These are phyloP conservation scores for Circinella minor DNA, from an alignment of 371 early-diverging fungal species.

Conservation along the genomic window DNA sequence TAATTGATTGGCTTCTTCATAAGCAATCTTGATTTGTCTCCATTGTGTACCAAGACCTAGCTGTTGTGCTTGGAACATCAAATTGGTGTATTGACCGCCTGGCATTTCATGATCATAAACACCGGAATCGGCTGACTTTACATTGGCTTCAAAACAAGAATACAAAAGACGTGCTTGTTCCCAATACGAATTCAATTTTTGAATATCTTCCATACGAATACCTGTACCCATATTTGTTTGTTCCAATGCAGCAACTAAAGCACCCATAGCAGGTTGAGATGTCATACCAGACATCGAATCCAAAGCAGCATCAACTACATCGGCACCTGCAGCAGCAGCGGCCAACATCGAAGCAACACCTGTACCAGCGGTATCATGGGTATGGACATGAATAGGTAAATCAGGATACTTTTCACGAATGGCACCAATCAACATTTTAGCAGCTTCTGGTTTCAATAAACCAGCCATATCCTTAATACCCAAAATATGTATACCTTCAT, in stretches of 20 bases:
- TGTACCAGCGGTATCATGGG: slow-evolving; percentile 96
- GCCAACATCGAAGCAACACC: slow-evolving; percentile 95
- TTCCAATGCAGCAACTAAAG: slow-evolving; percentile 84
- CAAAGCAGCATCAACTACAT: slow-evolving; percentile 91
- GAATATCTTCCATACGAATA: slow-evolving; percentile 75
- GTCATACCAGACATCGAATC: slow-evolving; percentile 96
- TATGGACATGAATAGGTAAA: slow-evolving; percentile 94
- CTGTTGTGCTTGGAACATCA: slow-evolving; percentile 94
- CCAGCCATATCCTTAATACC: slow-evolving; percentile 99
- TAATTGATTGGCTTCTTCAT: slow-evolving; percentile 86
- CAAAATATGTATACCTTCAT: slow-evolving; percentile 90
- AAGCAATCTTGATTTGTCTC: slow-evolving; percentile 92
- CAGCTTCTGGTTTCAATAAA: slow-evolving; percentile 90
- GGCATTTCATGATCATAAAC: slow-evolving; percentile 97
- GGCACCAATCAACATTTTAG: slow-evolving; percentile 78
- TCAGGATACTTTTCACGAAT: slow-evolving; percentile 90
- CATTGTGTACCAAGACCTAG: slow-evolving; percentile 92
- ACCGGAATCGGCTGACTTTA: slow-evolving; percentile 85
- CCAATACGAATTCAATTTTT: slow-evolving; percentile 93
- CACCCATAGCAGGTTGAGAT: slow-evolving; percentile 97
- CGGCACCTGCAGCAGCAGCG: slow-evolving; percentile 92
- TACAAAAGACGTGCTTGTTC: slow-evolving; percentile 92
- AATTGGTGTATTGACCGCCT: slow-evolving; percentile 96
- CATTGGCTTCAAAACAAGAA: slow-evolving; percentile 92
- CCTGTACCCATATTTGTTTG: slow-evolving; percentile 81